Evolutionary conservation across 768 basidiomycete genomes (phyloP), one percentile per base, ranked within the genome.

Genomic region (Agaricus blazei): DNA sequence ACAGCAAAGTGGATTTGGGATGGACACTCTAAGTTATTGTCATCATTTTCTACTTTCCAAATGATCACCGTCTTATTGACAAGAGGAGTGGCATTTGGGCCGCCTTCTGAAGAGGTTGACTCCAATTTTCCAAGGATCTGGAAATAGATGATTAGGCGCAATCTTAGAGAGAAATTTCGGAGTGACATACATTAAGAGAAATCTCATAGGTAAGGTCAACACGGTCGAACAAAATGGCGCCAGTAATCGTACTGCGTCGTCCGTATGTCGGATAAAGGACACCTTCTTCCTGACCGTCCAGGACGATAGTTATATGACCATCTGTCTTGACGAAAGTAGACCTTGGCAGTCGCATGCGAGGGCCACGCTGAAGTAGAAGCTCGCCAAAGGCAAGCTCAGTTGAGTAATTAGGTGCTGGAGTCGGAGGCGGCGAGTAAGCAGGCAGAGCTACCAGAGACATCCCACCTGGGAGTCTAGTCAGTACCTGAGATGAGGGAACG

Each of bases 331-430:
- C 68, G 61, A 73, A 80, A 3, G 70, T 67, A 11, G 76, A 76
- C 2, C 70, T 72, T n/a, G 73, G 72, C 38, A 55, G 51, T 0
- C 63, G 66, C 48, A 61, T 55, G 24, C 67, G 66, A 6, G 75
- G 80, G 0, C 82, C 78, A 43, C 72, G 74, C 41, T 81, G 77
- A 7, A 88, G 76, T 15, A 72, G 71, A 51, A 72, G 70, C 60
- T 88, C 86, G 27, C 76, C 81, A 2, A 67, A 70, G 3, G 73
- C 65, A 34, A 80, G 84, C 27, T 76, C 75, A 36, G 65, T 75
- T 47, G 87, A 83, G 63, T 88, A 89, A 7, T 69, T 64, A 1
- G 87, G 87, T 1, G 78, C 74, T 27, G 79, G 79, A 2, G 68
- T 67, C 5, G 83, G 78, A 1, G 80, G 78, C 2, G 80, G 74